These are phyloP conservation scores for Kodamaea kaohsiungensis DNA, from an alignment of 805 yeast genomes.

Conservation along the genomic window DNA sequence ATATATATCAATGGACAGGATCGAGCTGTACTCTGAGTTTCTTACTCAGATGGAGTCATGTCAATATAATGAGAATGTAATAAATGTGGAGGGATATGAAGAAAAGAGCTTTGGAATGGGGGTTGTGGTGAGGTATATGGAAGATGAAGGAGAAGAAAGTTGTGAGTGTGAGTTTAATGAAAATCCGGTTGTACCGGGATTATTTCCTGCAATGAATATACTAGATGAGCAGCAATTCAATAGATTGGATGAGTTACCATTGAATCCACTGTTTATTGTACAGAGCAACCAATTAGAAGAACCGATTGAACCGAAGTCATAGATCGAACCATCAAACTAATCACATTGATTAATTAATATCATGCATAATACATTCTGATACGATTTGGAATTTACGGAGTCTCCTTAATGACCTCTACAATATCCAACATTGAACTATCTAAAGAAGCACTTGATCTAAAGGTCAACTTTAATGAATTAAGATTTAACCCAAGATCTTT, in stretches of 20 bases:
- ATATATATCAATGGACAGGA: conserved; percentile 10
- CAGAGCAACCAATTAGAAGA: not conserved
- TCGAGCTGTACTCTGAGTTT: conserved; percentile 29
- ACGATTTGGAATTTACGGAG: no score
- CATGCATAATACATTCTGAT: no score
- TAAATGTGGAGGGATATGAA: not conserved
- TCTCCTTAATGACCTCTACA: no score
- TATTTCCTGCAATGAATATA: conserved; percentile 36
- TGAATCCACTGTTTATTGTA: conserved; percentile 24
- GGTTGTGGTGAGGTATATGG: not conserved
- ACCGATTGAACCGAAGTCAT: not conserved
- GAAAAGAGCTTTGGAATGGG: not conserved
- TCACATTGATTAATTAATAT: no score
- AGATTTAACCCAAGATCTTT: no score
- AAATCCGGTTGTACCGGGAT: conserved; percentile 37
- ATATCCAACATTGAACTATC: no score
- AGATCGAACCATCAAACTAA: no score
- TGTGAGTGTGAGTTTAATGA: not conserved
- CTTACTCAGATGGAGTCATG: conserved; percentile 23
- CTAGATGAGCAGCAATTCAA: conserved; percentile 26
- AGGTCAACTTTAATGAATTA: no score
- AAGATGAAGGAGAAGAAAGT: not conserved
- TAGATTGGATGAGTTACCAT: conserved; percentile 27
- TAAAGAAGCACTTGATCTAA: no score
- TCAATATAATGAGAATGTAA: conserved; percentile 1